Evolutionary conservation across 2,329 filamentous ascomycete species (phyloP).

Genomic region (Curvularia lunata): DNA sequence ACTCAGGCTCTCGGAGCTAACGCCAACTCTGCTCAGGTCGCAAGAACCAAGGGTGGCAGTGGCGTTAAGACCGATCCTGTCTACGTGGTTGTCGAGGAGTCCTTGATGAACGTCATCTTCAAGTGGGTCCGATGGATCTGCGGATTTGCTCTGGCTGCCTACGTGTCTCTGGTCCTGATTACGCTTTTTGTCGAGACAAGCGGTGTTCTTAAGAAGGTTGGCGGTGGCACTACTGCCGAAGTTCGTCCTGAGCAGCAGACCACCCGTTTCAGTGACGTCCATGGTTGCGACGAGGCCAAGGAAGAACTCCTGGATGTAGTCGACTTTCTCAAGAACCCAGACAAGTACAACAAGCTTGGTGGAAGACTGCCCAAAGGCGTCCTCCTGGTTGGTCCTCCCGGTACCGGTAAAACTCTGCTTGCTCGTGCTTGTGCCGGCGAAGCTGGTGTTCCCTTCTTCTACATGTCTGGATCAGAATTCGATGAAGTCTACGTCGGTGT

Average conservation of each 20-base stretch:
- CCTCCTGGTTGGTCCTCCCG: slow-evolving; percentile 90
- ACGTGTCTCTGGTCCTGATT: slow-evolving; percentile 78
- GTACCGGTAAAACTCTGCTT: slow-evolving; percentile 95
- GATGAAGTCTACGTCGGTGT: slow-evolving; percentile 99
- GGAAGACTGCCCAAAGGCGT: slow-evolving; percentile 98
- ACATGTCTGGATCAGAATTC: slow-evolving; percentile 99
- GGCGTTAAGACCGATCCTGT: slow-evolving; percentile 85
- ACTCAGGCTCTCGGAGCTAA: slow-evolving; percentile 81
- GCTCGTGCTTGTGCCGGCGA: slow-evolving; percentile 95
- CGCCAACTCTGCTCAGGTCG: slow-evolving; percentile 70
- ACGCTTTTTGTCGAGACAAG: slow-evolving; percentile 83
- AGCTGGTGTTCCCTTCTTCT: slow-evolving; percentile 98
- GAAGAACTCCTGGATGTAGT: slow-evolving; percentile 97
- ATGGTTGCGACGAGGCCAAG: slow-evolving; percentile 97
- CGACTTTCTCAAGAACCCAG: slow-evolving; percentile 91
- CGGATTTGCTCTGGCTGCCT: slow-evolving; percentile 78
- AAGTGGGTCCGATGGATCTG: slow-evolving; percentile 89
- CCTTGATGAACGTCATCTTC: slow-evolving; percentile 77
- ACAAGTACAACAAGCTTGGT: slow-evolving; percentile 90
- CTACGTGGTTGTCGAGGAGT: slow-evolving; percentile 95
- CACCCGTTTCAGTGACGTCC: slow-evolving; percentile 89
- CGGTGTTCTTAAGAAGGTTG: slow-evolving; percentile 78
- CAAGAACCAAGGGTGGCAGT: slow-evolving; percentile 62
- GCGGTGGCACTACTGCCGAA: slow-evolving; percentile 75
- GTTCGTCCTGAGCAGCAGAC: slow-evolving; percentile 92